Evolutionary conservation across 73 alveolate genomes (phyloP).

Genomic region (Tetrahymena borealis): DNA sequence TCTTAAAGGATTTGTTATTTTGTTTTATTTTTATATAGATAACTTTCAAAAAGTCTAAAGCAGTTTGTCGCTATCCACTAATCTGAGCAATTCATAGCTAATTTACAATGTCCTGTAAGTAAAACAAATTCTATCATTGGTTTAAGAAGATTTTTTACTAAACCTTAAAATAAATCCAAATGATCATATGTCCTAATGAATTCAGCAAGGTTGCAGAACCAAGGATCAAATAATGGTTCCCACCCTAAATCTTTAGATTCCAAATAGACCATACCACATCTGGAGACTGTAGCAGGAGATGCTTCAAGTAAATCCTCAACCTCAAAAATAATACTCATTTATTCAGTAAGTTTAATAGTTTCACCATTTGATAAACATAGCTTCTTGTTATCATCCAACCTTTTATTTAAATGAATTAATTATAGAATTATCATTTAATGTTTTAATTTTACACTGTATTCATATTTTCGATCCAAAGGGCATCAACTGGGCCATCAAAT

Average conservation of each 20-base stretch:
- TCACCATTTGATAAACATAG: slow-evolving; percentile 95
- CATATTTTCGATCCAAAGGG: slow-evolving; percentile 97
- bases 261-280: slow-evolving; percentile 98
- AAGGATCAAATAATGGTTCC: slow-evolving; percentile 68
- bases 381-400: slow-evolving; percentile 93
- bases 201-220: slow-evolving; percentile 77
- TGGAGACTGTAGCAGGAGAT: slow-evolving; percentile 97
- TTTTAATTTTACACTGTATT: slow-evolving; percentile 69
- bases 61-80: slow-evolving; percentile 37
- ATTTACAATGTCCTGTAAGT: not conserved
- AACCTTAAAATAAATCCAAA: slow-evolving; percentile 15
- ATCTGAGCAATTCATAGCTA: not conserved
- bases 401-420: not conserved
- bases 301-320: slow-evolving; percentile 96
- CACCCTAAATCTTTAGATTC: slow-evolving; percentile 92
- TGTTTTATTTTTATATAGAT: slow-evolving; percentile 44
- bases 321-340: slow-evolving; percentile 92
- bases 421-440: not conserved
- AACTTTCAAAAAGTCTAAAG: slow-evolving; percentile 35
- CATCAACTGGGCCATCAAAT: slow-evolving; percentile 98
- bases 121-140: slow-evolving; percentile 40
- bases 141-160: slow-evolving; percentile 15
- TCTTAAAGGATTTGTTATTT: slow-evolving; percentile 27
- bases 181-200: slow-evolving; percentile 13
- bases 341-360: slow-evolving; percentile 88